These are phyloP conservation scores for Leccinum fibrillosum DNA, from an alignment of 768 basidiomycete genomes.

Conservation along the genomic window DNA sequence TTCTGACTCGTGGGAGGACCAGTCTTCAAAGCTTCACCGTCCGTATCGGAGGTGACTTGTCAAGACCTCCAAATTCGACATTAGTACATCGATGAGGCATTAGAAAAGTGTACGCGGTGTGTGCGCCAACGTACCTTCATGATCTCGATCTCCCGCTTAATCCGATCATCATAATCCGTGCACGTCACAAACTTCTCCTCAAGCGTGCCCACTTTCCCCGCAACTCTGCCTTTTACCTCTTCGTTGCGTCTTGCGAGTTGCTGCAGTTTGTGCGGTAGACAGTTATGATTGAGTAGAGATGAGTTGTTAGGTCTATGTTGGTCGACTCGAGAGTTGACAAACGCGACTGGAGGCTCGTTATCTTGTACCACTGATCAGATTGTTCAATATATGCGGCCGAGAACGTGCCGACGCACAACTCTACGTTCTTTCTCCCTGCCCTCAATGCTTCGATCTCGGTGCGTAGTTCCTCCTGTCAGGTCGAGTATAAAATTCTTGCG, in stretches of 20 bases:
- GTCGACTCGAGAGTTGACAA: constrained; percentile 72
- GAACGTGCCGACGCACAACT: constrained; percentile 46
- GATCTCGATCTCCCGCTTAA: too few species aligned
- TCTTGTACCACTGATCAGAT: constrained; percentile 10
- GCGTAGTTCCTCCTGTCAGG: constrained; percentile 80
- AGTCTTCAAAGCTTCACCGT: too few species aligned
- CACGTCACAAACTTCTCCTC: constrained; percentile 68
- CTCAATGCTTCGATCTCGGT: constrained; percentile 92
- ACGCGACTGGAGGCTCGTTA: constrained; percentile 56
- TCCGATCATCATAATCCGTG: constrained; percentile 68
- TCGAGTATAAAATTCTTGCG: not conserved
- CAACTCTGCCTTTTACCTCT: constrained; percentile 33
- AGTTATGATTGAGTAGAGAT: constrained; percentile 19
- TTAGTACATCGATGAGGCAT: too few species aligned
- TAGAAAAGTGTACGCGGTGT: too few species aligned
- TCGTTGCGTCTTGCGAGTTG: constrained; percentile 16
- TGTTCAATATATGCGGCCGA: not conserved
- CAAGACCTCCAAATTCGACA: too few species aligned
- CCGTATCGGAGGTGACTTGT: too few species aligned
- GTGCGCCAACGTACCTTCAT: constrained; percentile 53
- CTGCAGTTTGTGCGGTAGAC: constrained; percentile 5
- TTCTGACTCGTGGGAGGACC: too few species aligned
- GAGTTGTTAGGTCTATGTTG: constrained; percentile 14
- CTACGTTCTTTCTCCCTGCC: constrained; percentile 69
- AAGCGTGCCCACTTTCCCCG: constrained; percentile 64